These are phyloP conservation scores for Polyrhizophydium stewartii DNA, from an alignment of 371 early-diverging fungal genomes.

Conservation along the genomic window DNA sequence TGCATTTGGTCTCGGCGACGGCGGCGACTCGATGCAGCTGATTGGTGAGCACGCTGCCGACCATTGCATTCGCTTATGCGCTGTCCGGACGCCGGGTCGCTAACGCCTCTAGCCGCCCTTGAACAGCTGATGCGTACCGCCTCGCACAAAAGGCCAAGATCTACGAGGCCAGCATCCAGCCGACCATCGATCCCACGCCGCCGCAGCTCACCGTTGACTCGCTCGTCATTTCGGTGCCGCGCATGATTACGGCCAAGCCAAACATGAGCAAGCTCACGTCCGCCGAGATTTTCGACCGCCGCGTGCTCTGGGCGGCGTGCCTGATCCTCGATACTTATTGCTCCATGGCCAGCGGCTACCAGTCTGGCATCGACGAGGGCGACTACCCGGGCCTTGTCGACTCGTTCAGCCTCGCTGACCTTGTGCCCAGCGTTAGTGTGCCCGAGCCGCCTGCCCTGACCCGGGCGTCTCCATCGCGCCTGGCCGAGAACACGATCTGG, in stretches of 20 bases:
- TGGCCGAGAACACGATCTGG: slow-evolving; percentile 1
- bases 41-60: no score
- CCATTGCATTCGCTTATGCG: no score
- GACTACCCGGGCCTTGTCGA: slow-evolving; percentile 4
- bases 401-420: background rate
- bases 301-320: slow-evolving; percentile 2
- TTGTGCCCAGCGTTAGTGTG: background rate
- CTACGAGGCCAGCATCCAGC: background rate
- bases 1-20: background rate
- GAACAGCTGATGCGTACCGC: slow-evolving; percentile 1
- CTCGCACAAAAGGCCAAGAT: background rate
- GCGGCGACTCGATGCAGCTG: slow-evolving; percentile 5
- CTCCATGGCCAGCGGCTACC: slow-evolving; percentile 4
- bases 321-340: slow-evolving; percentile 5
- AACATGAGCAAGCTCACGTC: background rate
- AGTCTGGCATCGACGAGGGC: slow-evolving; percentile 6
- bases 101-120: no score
- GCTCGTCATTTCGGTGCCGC: slow-evolving; percentile 1
- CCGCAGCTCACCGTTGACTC: slow-evolving; percentile 1
- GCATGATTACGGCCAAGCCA: background rate
- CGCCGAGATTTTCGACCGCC: background rate
- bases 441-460: no score
- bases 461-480: no score
- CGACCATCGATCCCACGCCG: background rate
- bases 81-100: no score